Percentiles rank a stretch among this genome's conserved stretches.
Evolutionary conservation across 257 asterid genomes (phyloP).

Genomic region (Parsonsia alboflavescens): DNA sequence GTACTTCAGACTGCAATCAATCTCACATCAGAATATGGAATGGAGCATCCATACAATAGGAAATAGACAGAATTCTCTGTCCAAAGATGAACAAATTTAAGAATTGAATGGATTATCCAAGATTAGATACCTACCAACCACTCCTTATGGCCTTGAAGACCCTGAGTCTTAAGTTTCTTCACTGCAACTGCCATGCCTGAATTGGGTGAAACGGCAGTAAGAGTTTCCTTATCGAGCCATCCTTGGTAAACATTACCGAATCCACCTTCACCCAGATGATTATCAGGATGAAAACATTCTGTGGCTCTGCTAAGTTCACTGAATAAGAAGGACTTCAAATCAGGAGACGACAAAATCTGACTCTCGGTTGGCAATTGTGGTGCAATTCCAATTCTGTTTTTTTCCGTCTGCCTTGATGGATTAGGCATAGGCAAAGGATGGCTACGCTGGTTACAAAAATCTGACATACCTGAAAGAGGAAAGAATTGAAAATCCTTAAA

Average conservation of each 20-base stretch:
- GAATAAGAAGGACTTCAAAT: conserved; percentile 29
- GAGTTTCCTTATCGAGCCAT: conserved; percentile 29
- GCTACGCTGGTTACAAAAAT: conserved; percentile 15
- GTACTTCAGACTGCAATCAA: conserved; percentile 36
- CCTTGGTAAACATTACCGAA: conserved; percentile 42
- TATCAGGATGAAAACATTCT: conserved; percentile 16
- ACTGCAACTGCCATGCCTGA: conserved; percentile 36
- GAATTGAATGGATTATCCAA: neutral
- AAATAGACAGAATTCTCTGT: neutral
- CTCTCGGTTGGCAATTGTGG: conserved; percentile 23
- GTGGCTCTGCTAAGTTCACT: conserved; percentile 34
- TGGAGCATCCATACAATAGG: neutral
- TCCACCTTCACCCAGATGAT: conserved; percentile 44
- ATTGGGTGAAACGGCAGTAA: conserved; percentile 23
- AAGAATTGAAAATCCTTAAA: neutral
- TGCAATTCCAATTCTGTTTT: conserved; percentile 15
- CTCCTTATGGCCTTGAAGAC: conserved; percentile 44
- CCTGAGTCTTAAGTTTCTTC: conserved; percentile 33
- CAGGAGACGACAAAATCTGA: conserved; percentile 34
- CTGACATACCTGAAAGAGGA: conserved; percentile 17
- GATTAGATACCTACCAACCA: conserved; percentile 32
- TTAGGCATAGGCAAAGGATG: conserved; percentile 40
- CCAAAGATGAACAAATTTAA: neutral
- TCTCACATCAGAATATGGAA: neutral
- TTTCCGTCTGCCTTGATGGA: neutral